A percentile compares a stretch with the other conserved stretches of the same genome.
phyloP scores from a whole-genome alignment of 164 flowering plant species.

The Tetracentron sinense region DNA sequence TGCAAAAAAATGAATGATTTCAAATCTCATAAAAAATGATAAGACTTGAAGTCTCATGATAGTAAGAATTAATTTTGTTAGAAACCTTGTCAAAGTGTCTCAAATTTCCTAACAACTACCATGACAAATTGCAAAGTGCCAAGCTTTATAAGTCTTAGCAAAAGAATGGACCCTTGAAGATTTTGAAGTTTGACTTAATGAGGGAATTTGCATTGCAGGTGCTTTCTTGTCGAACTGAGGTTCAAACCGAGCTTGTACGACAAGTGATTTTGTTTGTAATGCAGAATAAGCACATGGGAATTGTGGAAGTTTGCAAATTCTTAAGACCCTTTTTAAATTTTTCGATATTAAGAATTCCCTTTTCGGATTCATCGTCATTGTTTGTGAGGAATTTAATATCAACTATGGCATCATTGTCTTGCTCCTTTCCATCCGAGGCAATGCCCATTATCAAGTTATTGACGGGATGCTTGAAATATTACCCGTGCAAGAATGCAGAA shows the following conservation, averaged over 20 bases:
- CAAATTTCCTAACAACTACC: too few relatives aligned
- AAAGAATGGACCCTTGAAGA: too few relatives aligned
- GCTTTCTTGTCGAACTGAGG: constrained; percentile 58
- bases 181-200: constrained; percentile 8
- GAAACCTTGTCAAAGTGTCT: too few relatives aligned
- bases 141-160: too few relatives aligned
- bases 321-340: constrained; percentile 65
- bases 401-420: constrained; percentile 56
- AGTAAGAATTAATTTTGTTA: too few relatives aligned
- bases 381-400: constrained; percentile 55
- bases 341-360: constrained; percentile 42
- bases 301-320: constrained; percentile 54
- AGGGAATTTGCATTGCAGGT: constrained; percentile 38
- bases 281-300: constrained; percentile 39
- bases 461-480: constrained; percentile 38
- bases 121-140: too few relatives aligned
- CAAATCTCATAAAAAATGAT: too few relatives aligned
- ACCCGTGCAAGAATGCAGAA: constrained; percentile 40
- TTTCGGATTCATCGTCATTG: constrained; percentile 30
- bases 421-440: constrained; percentile 54
- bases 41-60: too few relatives aligned
- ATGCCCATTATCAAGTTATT: constrained; percentile 52
- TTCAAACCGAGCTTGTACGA: constrained; percentile 59
- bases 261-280: constrained; percentile 60
- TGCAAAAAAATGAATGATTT: too few relatives aligned